Evolutionary conservation across 148 eudicot genomes (phyloP).

Genomic region (Vaccinium corymbosum): DNA sequence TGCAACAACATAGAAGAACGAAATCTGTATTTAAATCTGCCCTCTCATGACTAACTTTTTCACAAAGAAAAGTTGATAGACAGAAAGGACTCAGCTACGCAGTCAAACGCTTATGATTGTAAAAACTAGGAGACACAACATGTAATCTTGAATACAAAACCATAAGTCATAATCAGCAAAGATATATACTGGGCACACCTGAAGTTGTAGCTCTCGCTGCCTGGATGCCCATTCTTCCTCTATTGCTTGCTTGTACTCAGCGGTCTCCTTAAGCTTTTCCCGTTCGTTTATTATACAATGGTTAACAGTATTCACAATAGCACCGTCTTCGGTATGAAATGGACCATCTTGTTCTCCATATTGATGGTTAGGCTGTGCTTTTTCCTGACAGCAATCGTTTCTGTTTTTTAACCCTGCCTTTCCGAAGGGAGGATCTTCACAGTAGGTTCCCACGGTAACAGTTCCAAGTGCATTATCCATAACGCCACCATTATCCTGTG

Average conservation of each 20-base stretch:
- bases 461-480: neutral
- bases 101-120: neutral
- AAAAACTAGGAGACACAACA: neutral
- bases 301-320: conserved; percentile 15
- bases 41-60: neutral
- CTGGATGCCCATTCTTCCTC: conserved; percentile 81
- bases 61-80: neutral
- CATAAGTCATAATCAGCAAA: neutral
- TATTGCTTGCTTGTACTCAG: conserved; percentile 72
- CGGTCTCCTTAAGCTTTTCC: conserved; percentile 86
- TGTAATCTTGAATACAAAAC: neutral
- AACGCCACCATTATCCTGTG: conserved; percentile 12
- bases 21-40: neutral
- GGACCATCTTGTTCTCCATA: conserved; percentile 8
- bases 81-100: neutral
- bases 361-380: conserved; percentile 2
- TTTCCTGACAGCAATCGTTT: neutral
- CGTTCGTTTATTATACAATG: conserved; percentile 46
- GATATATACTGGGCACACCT: conserved; percentile 37
- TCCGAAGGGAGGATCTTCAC: neutral
- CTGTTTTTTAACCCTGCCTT: neutral
- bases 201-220: conserved; percentile 50
- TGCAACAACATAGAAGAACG: neutral
- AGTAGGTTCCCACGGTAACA: neutral
- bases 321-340: conserved; percentile 15